Base-by-base conservation (phyloP, 202 grass and related monocot genomes). In the Cymbopogon flexuosus region DNA sequence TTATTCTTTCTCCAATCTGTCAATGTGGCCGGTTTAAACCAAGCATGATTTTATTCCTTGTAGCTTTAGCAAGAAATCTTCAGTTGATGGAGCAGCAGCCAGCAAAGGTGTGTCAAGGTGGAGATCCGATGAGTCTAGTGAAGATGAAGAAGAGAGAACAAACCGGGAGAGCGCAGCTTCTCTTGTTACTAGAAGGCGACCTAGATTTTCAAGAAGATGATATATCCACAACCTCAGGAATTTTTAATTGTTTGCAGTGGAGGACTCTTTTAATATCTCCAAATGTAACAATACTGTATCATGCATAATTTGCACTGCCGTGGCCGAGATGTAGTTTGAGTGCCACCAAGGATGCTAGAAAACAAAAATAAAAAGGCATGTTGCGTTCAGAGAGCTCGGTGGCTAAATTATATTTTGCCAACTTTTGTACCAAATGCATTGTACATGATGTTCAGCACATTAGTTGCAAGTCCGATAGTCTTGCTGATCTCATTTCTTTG, bases 71-170 rank as follows among this genome's bases (percentile, higher is more conserved):
- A 85, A 73, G 54, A 82, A 70, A 30, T 58, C 84, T 45, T 73
- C 69, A 8, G 27, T 54, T 35, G 79, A 64, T 58, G 84, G 76
- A 82, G 52, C 61, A 57, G 40, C 31, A 82, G 27, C 30, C 18
- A 57, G 66, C 31, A 80, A 77, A 79, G 84, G 87, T 47, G 92
- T 62, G 63, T 86, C 84, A 65, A 94, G 92, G 78, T 94, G 92
- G 92, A 89, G 92, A 43, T 94, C 92, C 2, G 92, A 91, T 5
- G 92, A 91, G 61, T 94, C 89, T 12, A 94, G 88, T 35, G 92
- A 87, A 68, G 92, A 94, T 41, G 88, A 91, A 83, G 83, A 79
- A 16, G 86, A 91, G 66, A 59, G 27, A 73, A 33, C 41, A n/a
- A 79, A 68, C 19, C 22, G 31, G 12, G 80, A 84, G 58, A 78